Evolutionary conservation across 192 early-diverging fungal genomes (phyloP).

Genomic region (Backusella morwellensis): DNA sequence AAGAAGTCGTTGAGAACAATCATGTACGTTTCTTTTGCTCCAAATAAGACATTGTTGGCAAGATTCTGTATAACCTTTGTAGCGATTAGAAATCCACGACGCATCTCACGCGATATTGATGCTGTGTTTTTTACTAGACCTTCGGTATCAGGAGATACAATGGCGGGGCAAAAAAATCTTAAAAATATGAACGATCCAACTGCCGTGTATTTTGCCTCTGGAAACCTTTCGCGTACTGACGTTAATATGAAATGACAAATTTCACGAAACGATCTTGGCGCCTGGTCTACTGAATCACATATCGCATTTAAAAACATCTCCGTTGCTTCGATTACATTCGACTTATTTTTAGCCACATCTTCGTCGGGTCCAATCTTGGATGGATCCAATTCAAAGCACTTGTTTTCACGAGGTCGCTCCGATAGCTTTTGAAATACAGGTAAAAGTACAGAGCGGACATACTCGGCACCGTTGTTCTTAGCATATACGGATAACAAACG

Average conservation of each 20-base stretch:
- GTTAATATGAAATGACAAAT: conserved; percentile 64
- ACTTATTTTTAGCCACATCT: conserved; percentile 56
- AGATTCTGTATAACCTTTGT: conserved; percentile 88
- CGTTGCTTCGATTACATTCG: conserved; percentile 63
- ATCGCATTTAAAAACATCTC: conserved; percentile 70
- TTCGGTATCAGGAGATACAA: conserved; percentile 70
- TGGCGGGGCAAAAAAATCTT: conserved; percentile 82
- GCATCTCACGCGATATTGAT: conserved; percentile 59
- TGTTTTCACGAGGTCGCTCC: conserved; percentile 47
- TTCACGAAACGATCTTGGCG: conserved; percentile 61
- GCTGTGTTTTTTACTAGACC: conserved; percentile 36
- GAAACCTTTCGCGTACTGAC: conserved; percentile 64
- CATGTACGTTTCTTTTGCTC: conserved; percentile 83
- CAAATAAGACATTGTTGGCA: conserved; percentile 84
- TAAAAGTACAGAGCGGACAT: conserved; percentile 57
- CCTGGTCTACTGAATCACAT: conserved; percentile 47
- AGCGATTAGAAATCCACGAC: conserved; percentile 72
- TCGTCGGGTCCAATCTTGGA: conserved; percentile 58
- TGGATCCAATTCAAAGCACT: conserved; percentile 83
- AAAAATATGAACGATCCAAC: conserved; percentile 84
- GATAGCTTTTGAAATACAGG: conserved; percentile 62
- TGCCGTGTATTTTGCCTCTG: conserved; percentile 65
- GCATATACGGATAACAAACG: conserved; percentile 70
- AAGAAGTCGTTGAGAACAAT: conserved; percentile 72
- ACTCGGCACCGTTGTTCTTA: conserved; percentile 61